Evolutionary conservation across 805 yeast species (phyloP), one percentile per base, ranked within the genome.

Genomic region (Candida taoyuanica): DNA sequence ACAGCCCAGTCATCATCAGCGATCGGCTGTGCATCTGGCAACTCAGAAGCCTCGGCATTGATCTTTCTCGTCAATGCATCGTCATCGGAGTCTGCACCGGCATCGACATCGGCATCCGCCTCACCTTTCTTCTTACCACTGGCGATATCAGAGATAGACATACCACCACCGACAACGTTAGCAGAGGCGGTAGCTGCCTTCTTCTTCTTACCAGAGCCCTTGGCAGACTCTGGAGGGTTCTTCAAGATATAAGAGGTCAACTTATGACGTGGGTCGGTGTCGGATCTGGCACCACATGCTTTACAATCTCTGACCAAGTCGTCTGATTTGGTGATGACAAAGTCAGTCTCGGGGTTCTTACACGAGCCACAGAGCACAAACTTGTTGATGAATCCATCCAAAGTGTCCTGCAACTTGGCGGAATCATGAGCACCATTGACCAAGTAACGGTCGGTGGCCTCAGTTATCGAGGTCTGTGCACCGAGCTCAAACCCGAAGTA

Each of bases 1-100:
- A 89, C 96, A 15, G 96, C 87, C 98, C 98, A 91, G 50, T 86
- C 95, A 51, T 85, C 97, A 59, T 88, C 96, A 48, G 81, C 80
- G 38, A 85, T 83, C 33, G 65, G 71, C 44, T 74, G 79, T 43
- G 77, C 74, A 34, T 74, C 74, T 26, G 76, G 71, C 43, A 85
- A 68, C 28, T 71, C 75, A 11, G 87, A 81, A 16, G 93, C 94
- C 61, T 85, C 94, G 32, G 93, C 87, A 60, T 78, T 81, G 70
- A 84, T 82, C 57, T 82, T 82, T 58, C 78, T 74, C 31, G 93
- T 79, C 49, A 85, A 71, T 39, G 76, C 81, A 58, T 84, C 91
- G 48, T 82, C 86, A 49, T 81, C 84, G 27, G 74, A 74, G 43
- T 66, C 78, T 48, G 80, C 85, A 49, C 80, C 84, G 27, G 72